Base-by-base conservation (phyloP, 495 filamentous ascomycete species). In the Viridothelium virens region DNA sequence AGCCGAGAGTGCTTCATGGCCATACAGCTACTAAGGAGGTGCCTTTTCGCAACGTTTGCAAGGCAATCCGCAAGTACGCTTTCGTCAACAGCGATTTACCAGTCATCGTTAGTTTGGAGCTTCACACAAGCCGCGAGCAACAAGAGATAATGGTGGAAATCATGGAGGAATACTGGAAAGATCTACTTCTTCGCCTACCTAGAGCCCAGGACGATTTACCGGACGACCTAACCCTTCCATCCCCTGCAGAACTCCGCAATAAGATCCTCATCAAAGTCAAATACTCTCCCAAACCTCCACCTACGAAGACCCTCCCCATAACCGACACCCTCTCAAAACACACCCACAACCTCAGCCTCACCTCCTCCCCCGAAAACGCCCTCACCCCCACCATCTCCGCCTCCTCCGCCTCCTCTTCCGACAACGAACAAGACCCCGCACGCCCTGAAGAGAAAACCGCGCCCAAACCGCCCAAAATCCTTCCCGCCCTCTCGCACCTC, bases 211-310 rank as follows among this genome's bases (percentile, higher is more conserved):
- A 80, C 10, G 78, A 81, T 37, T 68, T 78, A 2, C 77, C 81
- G 16, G 53, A 59, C 2, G 77, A 83, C 9, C 75, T 76, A 31
- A 71, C 70, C 5, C 81, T 95, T 9, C 93, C 93, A 0, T 73
- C 82, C 0, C 85, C 91, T 0, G 81, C 77, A 14, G 82, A 88
- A 16, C 74, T 97, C 65, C 81, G 82, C 56, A 78, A 83, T 34
- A 93, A 90, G 77, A 96, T 97, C 67, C 78, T 97, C 38, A 85
- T 97, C 77, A 97, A 97, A 78, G 91, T 92, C 46, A 95, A 95
- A 74, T 87, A 87, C 64, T 81, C 82, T 2, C 79, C 85, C 38
- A 76, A 83, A 0, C 53, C 53, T 59, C n/a, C 53, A 4, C n/a
- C 53, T 9, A 33, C 53, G 31, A 59, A 59, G 25, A 31, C 6